These are phyloP conservation scores for Aegilops bicornis DNA, from an alignment of 176 grass and related monocot species.

Conservation along the genomic window DNA sequence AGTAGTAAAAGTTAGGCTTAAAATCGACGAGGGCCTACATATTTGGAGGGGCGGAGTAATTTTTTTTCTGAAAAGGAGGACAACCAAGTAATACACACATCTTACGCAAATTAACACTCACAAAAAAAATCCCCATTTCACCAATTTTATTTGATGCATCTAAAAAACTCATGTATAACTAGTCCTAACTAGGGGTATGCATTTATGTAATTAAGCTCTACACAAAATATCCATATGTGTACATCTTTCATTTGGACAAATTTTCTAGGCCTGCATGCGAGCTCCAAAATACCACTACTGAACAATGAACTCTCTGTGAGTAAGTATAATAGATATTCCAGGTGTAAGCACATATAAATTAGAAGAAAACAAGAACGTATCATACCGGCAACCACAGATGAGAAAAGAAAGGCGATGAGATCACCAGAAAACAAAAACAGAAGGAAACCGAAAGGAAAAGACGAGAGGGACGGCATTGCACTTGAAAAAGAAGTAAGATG, in stretches of 20 bases:
- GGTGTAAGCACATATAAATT: slow-evolving; percentile 20
- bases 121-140: neutral
- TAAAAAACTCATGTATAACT: neutral
- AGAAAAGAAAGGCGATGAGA: slow-evolving; percentile 36
- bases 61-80: neutral
- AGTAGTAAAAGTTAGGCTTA: too few species aligned
- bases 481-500: slow-evolving; percentile 43
- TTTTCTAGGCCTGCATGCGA: neutral
- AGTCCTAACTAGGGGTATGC: neutral
- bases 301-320: neutral
- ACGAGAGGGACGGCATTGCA: slow-evolving; percentile 47
- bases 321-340: neutral
- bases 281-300: neutral
- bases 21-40: too few species aligned
- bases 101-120: neutral
- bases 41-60: too few species aligned
- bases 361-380: slow-evolving; percentile 23
- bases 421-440: slow-evolving; percentile 41
- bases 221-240: neutral
- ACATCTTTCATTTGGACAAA: too few species aligned
- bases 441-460: slow-evolving; percentile 41
- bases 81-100: neutral
- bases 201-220: neutral
- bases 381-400: slow-evolving; percentile 23
- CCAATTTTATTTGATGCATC: neutral